Evolutionary conservation across 768 basidiomycete species (phyloP).

Genomic region (Boletus subparvulus): DNA sequence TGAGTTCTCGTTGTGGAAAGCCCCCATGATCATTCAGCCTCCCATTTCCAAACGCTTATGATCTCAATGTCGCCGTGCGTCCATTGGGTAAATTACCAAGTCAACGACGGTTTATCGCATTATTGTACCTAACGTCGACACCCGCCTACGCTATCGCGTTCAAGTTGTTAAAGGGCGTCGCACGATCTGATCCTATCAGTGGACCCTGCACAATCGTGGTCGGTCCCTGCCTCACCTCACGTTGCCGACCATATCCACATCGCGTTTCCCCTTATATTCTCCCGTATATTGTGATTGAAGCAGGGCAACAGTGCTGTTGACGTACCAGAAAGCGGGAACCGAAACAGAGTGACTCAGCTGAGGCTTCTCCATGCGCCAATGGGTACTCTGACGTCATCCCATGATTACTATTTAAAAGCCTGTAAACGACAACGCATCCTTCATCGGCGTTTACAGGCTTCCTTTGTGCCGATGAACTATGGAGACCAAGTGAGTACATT

Average conservation of each 20-base stretch:
- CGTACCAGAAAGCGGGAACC: neutral
- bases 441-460: neutral
- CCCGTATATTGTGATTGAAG: neutral
- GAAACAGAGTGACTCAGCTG: neutral
- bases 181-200: constrained; percentile 16
- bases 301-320: neutral
- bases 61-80: neutral
- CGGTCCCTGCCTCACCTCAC: constrained; percentile 3
- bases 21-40: neutral
- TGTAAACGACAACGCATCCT: neutral
- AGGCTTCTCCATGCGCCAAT: neutral
- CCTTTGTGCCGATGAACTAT: neutral
- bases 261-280: neutral
- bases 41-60: neutral
- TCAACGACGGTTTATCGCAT: neutral
- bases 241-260: constrained; percentile 3
- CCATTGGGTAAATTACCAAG: neutral
- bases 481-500: neutral
- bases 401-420: neutral
- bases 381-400: too few relatives aligned
- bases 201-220: constrained; percentile 20
- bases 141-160: neutral
- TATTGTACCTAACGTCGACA: constrained; percentile 9
- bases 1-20: neutral
- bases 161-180: constrained; percentile 15